Evolutionary conservation across 2,329 filamentous ascomycete genomes (phyloP), one percentile per base, ranked within the genome.

Genomic region (Dactylellina parvicollis): DNA sequence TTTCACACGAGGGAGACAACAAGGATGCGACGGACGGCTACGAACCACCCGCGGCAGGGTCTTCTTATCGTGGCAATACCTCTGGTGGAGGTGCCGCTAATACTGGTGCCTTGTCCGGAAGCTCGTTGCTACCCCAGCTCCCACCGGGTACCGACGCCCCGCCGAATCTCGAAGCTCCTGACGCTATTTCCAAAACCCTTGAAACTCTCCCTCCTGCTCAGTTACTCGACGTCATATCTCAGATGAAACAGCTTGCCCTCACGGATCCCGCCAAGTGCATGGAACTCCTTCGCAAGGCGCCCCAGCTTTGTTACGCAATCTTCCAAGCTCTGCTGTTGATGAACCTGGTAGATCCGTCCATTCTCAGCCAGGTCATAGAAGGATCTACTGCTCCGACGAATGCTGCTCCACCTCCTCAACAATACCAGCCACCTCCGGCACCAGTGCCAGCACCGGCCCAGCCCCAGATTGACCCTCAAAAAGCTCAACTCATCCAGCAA

Each of bases 241-340:
- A 90, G 78, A 88, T 90, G 86, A 90, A 90, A 79, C 83, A 84
- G 28, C 80, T 90, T 9, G 86, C 86, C 20, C 84, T 85, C 76
- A 83, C 83, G 2, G 87, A 90, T 76, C 88, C 88, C 3, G 82
- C 82, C 12, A 86, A 87, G 77, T 88, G 88, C 0, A 88, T 85
- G 0, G 86, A 88, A 76, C 82, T 90, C 36, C 82, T 90, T 18
- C 83, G 85, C 66, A 85, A 87, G 79, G 87, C 87, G 2, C 88
- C 88, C 1, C 88, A 90, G 79, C 84, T 90, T 22, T 85, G 87
- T n/a, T 90, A 89, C 76, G 88, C 88, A 22, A 88, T 90, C 75
- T 90, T 90, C 80, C 88, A 90, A 79, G 86, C 88, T 2, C 82
- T 90, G n/a, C 83, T 90, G 1, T 83, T 89, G n/a, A 87, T 90